Evolutionary conservation across 345 rosid genomes (phyloP), one percentile per base, ranked within the genome.

Genomic region (Fremontodendron californicum): DNA sequence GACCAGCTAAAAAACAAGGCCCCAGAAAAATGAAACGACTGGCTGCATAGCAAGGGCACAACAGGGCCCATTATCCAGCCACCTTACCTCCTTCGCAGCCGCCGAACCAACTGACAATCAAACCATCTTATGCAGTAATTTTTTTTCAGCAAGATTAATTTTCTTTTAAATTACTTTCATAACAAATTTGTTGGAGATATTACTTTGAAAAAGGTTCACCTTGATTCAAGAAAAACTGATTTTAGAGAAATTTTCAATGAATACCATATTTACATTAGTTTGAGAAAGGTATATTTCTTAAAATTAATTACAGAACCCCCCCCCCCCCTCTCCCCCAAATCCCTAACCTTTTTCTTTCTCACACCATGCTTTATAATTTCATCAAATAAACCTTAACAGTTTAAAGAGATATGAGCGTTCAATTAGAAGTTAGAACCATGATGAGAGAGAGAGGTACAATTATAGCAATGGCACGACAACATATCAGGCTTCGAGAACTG

Each of bases 391-490:
- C 4, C 6, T 18, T 0, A 49, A 43, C 15, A 16, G 54, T 1
- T 49, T 3, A 49, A 48, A 48, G 52, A 48, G 52, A 48, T 13
- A 48, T 48, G 52, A 48, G 21, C 12, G 0, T 23, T n/a, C 29
- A 55, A 55, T 18, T n/a, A n/a, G n/a, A n/a, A n/a, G n/a, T n/a
- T 65, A n/a, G 16, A 21, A 39, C 18, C 29, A 10, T 11, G 55
- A 40, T 35, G 48, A 48, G 65, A 80, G 78, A 81, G 74, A 62
- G 64, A 66, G 46, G 12, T 90, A 94, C 98, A 37, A 87, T 86
- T 43, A 90, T 82, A 68, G 97, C 92, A 78, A 90, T 79, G 51
- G 86, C 46, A 19, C 94, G 91, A 78, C 93, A 92, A 85, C 92
- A 92, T 35, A 91, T 75, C 74, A 92, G 81, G 82, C 93, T 89